Conservation (phyloP, 2,329 filamentous ascomycete genomes). For the Penicillium sp. region DNA sequence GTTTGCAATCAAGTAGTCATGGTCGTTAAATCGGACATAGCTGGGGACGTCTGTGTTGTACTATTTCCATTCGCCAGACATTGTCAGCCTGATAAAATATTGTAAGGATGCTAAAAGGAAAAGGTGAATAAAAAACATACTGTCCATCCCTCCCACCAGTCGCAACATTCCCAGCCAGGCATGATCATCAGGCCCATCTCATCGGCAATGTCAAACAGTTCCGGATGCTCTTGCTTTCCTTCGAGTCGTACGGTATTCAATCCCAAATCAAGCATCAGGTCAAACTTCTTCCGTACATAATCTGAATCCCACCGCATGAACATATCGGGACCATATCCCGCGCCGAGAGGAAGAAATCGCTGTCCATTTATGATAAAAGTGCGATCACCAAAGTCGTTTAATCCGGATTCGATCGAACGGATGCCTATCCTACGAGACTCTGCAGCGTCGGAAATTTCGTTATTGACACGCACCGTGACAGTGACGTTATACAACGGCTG, state of each 20-base stretch:
- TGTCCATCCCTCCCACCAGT: conserved; percentile 64
- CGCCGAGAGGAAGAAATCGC: conserved; percentile 59
- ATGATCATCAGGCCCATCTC: conserved; percentile 59
- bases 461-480: conserved; percentile 24
- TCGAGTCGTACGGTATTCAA: conserved; percentile 62
- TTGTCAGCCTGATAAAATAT: background rate
- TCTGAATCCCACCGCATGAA: conserved; percentile 55
- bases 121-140: conserved; percentile 16
- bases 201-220: conserved; percentile 58
- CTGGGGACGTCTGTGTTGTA: conserved; percentile 54
- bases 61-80: conserved; percentile 14
- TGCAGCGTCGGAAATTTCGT: conserved; percentile 31
- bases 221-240: conserved; percentile 61
- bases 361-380: conserved; percentile 54
- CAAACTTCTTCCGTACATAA: conserved; percentile 48
- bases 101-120: background rate
- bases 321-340: conserved; percentile 59
- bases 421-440: conserved; percentile 48
- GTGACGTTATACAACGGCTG: conserved; percentile 50
- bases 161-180: conserved; percentile 63
- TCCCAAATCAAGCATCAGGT: conserved; percentile 57
- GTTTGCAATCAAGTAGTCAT: conserved; percentile 55
- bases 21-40: conserved; percentile 46
- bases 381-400: conserved; percentile 54
- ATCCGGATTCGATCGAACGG: conserved; percentile 49